Base-by-base conservation (phyloP, 345 rosid species). In the Citrus reticulata region DNA sequence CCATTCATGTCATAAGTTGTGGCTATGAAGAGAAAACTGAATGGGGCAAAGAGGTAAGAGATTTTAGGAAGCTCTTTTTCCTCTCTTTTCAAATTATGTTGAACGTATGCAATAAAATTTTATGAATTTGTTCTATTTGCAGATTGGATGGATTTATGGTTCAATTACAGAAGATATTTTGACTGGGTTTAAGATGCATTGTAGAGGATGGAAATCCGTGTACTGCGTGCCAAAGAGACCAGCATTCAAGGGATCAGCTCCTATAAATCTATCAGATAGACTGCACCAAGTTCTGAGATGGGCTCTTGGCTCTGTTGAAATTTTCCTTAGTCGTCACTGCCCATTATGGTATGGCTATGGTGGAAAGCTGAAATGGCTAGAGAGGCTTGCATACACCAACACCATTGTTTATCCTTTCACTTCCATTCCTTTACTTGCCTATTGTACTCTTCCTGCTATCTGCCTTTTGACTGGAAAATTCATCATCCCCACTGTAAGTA, bases 131-230 rank as follows among this genome's bases (percentile, higher is more conserved):
- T 25, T 75, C 46, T 71, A 35, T 72, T 74, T 74, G 57, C 90
- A 95, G 98, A 91, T 95, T 37, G 98, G 98, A 75, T 95, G 98
- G 98, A 95, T 95, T 35, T 95, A 95, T 30, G 98, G 98, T 60
- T 95, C 98, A 5, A 86, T 95, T 2, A 95, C 98, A 32, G 98
- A 95, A 80, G 98, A 95, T 76, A 95, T 95, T 63, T 80, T 95
- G 60, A 92, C 97, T 9, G 98, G 99, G 29, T 93, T 95, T 81
- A 93, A 90, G 83, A 95, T 95, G 98, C 99, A 95, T 74, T 95
- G 99, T 77, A 88, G 98, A 88, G 99, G 99, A 40, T 95, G 99
- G 98, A 95, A 87, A 62, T 95, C 98, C 0, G 89, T 95, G 9
- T 95, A 95, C 58, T 95, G 98, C 77, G 83, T 87, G 87, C 99